Conservation (phyloP, 2,329 filamentous ascomycete genomes). For the Clarireedia sp. region DNA sequence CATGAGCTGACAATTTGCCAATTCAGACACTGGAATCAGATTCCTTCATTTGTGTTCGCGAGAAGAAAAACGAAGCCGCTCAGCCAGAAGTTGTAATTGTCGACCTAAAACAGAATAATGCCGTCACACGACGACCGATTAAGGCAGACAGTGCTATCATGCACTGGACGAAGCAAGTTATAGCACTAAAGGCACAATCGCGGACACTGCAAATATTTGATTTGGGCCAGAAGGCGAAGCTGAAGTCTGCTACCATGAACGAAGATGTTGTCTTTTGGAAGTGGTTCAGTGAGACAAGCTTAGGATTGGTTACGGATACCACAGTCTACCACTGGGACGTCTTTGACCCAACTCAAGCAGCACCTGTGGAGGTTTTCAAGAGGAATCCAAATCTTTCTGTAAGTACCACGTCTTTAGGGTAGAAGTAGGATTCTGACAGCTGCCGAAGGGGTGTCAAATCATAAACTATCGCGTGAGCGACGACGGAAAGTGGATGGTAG, state of each 20-base stretch:
- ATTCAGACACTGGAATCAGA: slow-evolving; percentile 93
- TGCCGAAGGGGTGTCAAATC: slow-evolving; percentile 81
- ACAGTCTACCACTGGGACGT: slow-evolving; percentile 98
- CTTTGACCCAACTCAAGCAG: slow-evolving; percentile 70
- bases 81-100: slow-evolving; percentile 94
- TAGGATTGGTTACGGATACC: slow-evolving; percentile 85
- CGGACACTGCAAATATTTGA: slow-evolving; percentile 98
- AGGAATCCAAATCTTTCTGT: slow-evolving; percentile 84
- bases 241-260: slow-evolving; percentile 93
- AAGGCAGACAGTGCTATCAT: slow-evolving; percentile 99
- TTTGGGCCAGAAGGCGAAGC: slow-evolving; percentile 82
- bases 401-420: slow-evolving; percentile 32
- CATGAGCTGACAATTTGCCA: slow-evolving; percentile 11
- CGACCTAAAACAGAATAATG: slow-evolving; percentile 96
- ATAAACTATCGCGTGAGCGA: slow-evolving; percentile 98
- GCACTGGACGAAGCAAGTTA: slow-evolving; percentile 95
- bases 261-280: slow-evolving; percentile 99
- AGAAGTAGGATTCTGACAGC: slow-evolving; percentile 15
- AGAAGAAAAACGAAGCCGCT: slow-evolving; percentile 78
- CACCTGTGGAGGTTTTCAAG: slow-evolving; percentile 87
- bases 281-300: slow-evolving; percentile 85
- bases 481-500: slow-evolving; percentile 97
- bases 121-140: slow-evolving; percentile 88
- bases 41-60: slow-evolving; percentile 89
- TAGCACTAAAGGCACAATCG: slow-evolving; percentile 89